Evolutionary conservation across 116 monocot species (phyloP), one percentile per base, ranked within the genome.

Genomic region (Papilionanthe hybrid): DNA sequence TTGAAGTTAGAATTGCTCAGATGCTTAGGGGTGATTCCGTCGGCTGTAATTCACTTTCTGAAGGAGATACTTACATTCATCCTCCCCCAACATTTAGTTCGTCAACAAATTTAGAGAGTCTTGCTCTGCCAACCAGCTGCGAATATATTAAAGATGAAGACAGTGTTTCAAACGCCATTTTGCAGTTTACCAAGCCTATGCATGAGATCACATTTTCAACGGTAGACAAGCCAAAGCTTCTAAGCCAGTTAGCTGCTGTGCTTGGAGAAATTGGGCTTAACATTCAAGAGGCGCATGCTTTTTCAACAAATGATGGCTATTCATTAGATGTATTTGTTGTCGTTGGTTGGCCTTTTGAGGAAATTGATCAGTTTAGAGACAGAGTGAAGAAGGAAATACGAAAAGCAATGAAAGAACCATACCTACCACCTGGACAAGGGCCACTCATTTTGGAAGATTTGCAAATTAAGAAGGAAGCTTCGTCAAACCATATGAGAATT

Each of bases 271-370:
- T 90, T 67, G 93, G 93, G n/a, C 93, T 96, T 75, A 89, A 96
- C 78, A 93, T 96, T 53, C 89, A 96, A 87, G 96, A 96, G 86
- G 96, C 96, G 76, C 96, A 93, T 87, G 93, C 87, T 45, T 96
- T 91, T 84, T 96, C 93, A 57, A 96, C 96, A 77, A 93, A 86
- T 83, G 96, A 96, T 87, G 93, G 96, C 23, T 91, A 90, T 79
- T 93, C 93, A 29, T 83, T 95, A 60, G 93, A 92, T 85, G 93
- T 95, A 19, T 93, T 95, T 90, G 93, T 91, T 67, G 95, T 92
- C 74, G 83, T 83, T 81, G 95, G 95, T 18, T 95, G 95, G 95
- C 95, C 86, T 29, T 82, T 85, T 81, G 93, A 91, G 95, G 95
- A 91, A n/a, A n/a, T n/a, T n/a, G n/a, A n/a, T n/a, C n/a, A n/a